A percentile compares a stretch with the other conserved stretches of the same genome.
Conservation (phyloP, 306 rosid species). For the Vigna reflexopilosa region DNA sequence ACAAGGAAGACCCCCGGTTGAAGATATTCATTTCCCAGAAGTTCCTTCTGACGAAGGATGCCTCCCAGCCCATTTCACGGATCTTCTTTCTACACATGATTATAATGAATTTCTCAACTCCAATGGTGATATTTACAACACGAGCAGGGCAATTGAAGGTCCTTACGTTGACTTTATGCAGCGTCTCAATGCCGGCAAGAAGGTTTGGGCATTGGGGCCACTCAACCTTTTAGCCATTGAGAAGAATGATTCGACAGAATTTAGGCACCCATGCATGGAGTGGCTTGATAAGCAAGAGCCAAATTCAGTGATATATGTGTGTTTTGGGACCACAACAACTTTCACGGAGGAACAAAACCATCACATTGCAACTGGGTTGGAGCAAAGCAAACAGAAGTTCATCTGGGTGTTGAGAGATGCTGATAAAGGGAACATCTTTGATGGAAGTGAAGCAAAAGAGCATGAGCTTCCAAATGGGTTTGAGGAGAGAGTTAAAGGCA, state of each 20-base stretch:
- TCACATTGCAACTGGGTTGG: background rate
- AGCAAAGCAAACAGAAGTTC: background rate
- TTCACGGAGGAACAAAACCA: background rate
- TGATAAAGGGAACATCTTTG: background rate
- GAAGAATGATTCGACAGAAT: background rate
- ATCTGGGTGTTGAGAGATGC: constrained; percentile 9
- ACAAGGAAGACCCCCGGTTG: too few species aligned
- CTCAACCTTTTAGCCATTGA: constrained; percentile 48
- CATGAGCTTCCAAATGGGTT: background rate
- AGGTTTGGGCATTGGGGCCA: constrained; percentile 59
- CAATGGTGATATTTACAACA: too few species aligned
- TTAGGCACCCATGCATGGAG: background rate
- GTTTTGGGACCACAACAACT: background rate
- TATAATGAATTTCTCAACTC: too few species aligned
- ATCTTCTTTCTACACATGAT: too few species aligned
- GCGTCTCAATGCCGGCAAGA: too few species aligned
- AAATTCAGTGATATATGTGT: background rate
- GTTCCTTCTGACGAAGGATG: too few species aligned
- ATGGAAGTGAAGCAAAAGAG: background rate
- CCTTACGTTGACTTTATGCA: too few species aligned
- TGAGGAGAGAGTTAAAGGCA: background rate
- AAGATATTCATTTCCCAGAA: too few species aligned
- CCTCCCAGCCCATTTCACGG: too few species aligned
- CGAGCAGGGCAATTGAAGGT: too few species aligned
- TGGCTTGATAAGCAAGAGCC: constrained; percentile 8